Percentiles rank a stretch among this genome's conserved stretches.
Conservation (phyloP, 768 basidiomycete genomes). For the Mycena polygramma region DNA sequence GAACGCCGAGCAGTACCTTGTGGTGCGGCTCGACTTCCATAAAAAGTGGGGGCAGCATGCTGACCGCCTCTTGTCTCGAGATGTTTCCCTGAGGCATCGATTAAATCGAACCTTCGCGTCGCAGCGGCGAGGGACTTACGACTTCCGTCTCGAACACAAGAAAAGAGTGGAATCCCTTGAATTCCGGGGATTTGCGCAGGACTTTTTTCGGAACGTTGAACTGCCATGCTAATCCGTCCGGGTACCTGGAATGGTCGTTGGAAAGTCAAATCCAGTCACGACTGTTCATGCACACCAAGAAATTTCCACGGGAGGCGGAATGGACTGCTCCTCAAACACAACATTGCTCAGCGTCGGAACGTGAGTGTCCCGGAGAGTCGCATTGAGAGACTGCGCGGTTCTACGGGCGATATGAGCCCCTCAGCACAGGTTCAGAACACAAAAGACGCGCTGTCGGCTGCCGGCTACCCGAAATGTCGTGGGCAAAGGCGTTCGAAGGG, state of each 20-base stretch:
- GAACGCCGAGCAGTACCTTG: slow-evolving; percentile 56
- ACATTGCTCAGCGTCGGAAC: slow-evolving; percentile 82
- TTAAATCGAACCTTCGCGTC: neutral
- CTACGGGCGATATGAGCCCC: slow-evolving; percentile 49
- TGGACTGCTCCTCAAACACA: slow-evolving; percentile 78
- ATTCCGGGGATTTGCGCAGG: slow-evolving; percentile 88
- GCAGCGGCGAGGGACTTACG: slow-evolving; percentile 58
- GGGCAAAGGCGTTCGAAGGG: slow-evolving; percentile 80
- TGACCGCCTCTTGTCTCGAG: slow-evolving; percentile 96
- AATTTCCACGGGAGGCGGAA: slow-evolving; percentile 86
- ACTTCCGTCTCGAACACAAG: slow-evolving; percentile 98
- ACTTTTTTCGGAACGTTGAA: slow-evolving; percentile 92
- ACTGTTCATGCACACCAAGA: slow-evolving; percentile 73
- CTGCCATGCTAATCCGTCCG: slow-evolving; percentile 96
- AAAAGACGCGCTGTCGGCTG: slow-evolving; percentile 75
- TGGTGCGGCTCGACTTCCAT: slow-evolving; percentile 96
- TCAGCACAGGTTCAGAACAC: neutral
- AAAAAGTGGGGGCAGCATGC: slow-evolving; percentile 98
- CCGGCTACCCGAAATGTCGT: slow-evolving; percentile 96
- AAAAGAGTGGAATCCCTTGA: slow-evolving; percentile 96
- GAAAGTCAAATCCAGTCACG: neutral
- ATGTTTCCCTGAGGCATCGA: slow-evolving; percentile 81
- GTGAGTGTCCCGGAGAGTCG: slow-evolving; percentile 81
- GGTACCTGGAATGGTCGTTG: slow-evolving; percentile 74
- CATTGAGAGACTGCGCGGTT: slow-evolving; percentile 80